Evolutionary conservation across 2,329 filamentous ascomycete genomes (phyloP).

Genomic region (Cordyceps fumosorosea): DNA sequence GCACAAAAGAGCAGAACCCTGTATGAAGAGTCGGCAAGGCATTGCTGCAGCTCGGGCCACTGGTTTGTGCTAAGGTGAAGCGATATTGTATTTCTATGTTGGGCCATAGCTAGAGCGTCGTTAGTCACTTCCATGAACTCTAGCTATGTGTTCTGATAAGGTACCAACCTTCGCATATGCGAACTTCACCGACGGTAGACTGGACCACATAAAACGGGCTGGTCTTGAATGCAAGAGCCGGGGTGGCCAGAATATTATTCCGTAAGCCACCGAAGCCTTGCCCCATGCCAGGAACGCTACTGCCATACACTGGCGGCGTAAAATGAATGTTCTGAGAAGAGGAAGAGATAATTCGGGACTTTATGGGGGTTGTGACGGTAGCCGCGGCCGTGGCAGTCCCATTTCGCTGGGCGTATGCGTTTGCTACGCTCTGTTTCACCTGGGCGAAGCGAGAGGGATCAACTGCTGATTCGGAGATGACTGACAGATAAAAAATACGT

Average conservation of each 20-base stretch:
- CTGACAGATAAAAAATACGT: conserved; percentile 20
- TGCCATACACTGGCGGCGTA: conserved; percentile 1
- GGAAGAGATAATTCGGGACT: conserved; percentile 13
- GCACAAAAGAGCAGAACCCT: conserved; percentile 82
- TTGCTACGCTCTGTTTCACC: conserved; percentile 36
- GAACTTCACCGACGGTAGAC: conserved; percentile 55
- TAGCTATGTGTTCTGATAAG: background rate
- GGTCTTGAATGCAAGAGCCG: conserved; percentile 44
- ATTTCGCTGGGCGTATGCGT: conserved; percentile 25
- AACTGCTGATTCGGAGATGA: conserved; percentile 34
- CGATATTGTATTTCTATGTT: conserved; percentile 43
- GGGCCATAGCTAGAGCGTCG: conserved; percentile 48
- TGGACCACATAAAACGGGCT: conserved; percentile 81
- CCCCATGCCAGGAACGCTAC: background rate
- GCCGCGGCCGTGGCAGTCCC: conserved; percentile 20
- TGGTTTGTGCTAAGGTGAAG: conserved; percentile 44
- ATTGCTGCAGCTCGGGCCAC: conserved; percentile 44
- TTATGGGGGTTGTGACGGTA: conserved; percentile 16
- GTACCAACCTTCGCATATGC: conserved; percentile 63
- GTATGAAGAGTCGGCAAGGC: conserved; percentile 54
- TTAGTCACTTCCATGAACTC: background rate
- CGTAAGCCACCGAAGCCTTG: conserved; percentile 12
- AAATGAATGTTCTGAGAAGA: conserved; percentile 14
- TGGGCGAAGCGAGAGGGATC: conserved; percentile 37
- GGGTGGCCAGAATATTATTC: conserved; percentile 15